Evolutionary conservation across 495 filamentous ascomycete species (phyloP).

Genomic region (Aspergillus affinis): DNA sequence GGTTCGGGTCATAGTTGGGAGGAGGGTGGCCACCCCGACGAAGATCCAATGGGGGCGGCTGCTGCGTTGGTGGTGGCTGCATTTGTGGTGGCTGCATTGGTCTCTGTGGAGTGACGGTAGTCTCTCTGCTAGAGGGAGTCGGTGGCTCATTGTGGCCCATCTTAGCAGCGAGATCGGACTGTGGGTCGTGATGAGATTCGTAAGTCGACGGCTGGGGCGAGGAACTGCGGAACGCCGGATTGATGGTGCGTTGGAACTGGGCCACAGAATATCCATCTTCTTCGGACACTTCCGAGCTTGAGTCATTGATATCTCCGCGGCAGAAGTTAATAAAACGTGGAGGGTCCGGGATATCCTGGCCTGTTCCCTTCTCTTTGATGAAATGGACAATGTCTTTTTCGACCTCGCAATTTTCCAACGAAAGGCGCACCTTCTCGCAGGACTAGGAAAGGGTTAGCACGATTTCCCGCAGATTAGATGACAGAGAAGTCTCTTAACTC

Average conservation of each 20-base stretch:
- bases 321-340: slow-evolving; percentile 99
- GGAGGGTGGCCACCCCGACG: slow-evolving; percentile 49
- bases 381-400: slow-evolving; percentile 91
- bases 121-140: slow-evolving; percentile 52
- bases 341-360: slow-evolving; percentile 94
- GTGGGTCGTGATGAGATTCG: slow-evolving; percentile 84
- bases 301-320: slow-evolving; percentile 82
- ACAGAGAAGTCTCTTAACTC: slow-evolving; percentile 25
- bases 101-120: slow-evolving; percentile 56
- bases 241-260: slow-evolving; percentile 92
- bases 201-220: slow-evolving; percentile 85
- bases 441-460: slow-evolving; percentile 48
- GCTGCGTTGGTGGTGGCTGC: slow-evolving; percentile 33
- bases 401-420: slow-evolving; percentile 92
- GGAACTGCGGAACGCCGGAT: slow-evolving; percentile 89
- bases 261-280: slow-evolving; percentile 88
- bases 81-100: slow-evolving; percentile 24
- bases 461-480: background rate
- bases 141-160: slow-evolving; percentile 55
- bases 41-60: slow-evolving; percentile 50
- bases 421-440: slow-evolving; percentile 94
- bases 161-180: slow-evolving; percentile 64
- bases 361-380: slow-evolving; percentile 87
- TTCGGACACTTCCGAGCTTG: slow-evolving; percentile 77
- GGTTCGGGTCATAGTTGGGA: slow-evolving; percentile 51